Conservation (phyloP, 139 green algal genomes). For the Closterium sp. region DNA sequence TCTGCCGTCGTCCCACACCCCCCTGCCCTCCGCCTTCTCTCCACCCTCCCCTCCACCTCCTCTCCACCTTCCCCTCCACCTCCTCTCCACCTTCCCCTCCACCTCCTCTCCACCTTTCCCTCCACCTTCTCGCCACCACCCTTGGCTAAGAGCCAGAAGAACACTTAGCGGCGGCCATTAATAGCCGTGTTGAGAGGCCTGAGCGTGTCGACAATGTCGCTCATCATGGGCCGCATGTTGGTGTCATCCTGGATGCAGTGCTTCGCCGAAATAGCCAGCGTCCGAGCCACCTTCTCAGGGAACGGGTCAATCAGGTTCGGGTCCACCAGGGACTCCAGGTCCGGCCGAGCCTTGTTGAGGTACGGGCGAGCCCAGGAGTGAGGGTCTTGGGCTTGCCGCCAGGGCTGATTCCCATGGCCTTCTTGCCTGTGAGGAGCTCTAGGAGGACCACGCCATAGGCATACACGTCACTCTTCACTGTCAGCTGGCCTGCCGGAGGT, state of each 20-base stretch:
- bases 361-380: constrained; percentile 17
- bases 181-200: not conserved
- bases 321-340: constrained; percentile 12
- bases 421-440: constrained; percentile 32
- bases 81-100: not conserved
- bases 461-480: constrained; percentile 40
- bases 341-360: not conserved
- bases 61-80: too few relatives aligned
- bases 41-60: too few relatives aligned
- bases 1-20: too few relatives aligned
- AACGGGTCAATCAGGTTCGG: constrained; percentile 28
- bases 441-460: constrained; percentile 27
- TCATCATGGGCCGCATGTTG: constrained; percentile 19
- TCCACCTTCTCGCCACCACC: too few relatives aligned
- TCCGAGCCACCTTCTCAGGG: constrained; percentile 31
- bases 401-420: constrained; percentile 24
- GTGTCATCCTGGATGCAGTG: constrained; percentile 32
- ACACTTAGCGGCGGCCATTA: not conserved
- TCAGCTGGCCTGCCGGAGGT: constrained; percentile 22
- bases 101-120: too few relatives aligned
- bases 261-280: constrained; percentile 8
- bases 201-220: constrained; percentile 27
- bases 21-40: too few relatives aligned
- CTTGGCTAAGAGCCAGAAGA: not conserved
- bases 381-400: constrained; percentile 1